phyloP scores from a whole-genome alignment of 371 early-diverging fungal genomes.

The Astathelohania contejeani region DNA sequence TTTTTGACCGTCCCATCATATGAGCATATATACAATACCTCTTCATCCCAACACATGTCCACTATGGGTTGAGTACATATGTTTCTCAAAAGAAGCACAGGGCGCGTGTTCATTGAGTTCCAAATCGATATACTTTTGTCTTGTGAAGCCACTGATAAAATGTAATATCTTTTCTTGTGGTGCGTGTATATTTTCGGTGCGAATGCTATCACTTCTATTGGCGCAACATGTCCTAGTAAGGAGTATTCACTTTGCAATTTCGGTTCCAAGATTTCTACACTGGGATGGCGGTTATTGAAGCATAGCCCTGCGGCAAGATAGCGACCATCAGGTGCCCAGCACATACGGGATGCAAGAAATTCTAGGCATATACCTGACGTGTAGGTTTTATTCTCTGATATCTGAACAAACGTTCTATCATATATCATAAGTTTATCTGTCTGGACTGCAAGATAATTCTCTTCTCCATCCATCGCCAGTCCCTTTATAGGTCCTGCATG shows the following conservation, averaged over 20 bases:
- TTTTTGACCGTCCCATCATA: slow-evolving; percentile 49
- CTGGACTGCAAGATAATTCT: slow-evolving; percentile 33
- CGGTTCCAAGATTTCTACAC: slow-evolving; percentile 36
- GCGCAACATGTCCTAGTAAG: slow-evolving; percentile 50
- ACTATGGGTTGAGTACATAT: slow-evolving; percentile 43
- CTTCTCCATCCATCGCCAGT: slow-evolving; percentile 18
- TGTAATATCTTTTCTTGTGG: slow-evolving; percentile 11
- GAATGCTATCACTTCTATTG: slow-evolving; percentile 41
- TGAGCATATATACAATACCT: slow-evolving; percentile 33
- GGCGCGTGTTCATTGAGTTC: slow-evolving; percentile 36
- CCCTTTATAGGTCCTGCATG: slow-evolving; percentile 21
- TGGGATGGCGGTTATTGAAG: slow-evolving; percentile 38
- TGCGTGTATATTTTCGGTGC: slow-evolving; percentile 28
- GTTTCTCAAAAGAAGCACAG: slow-evolving; percentile 50
- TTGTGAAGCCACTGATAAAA: slow-evolving; percentile 48
- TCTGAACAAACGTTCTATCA: slow-evolving; percentile 9
- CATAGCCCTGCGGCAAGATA: slow-evolving; percentile 44
- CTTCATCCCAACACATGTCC: slow-evolving; percentile 49
- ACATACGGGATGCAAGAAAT: slow-evolving; percentile 44
- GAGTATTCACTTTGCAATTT: slow-evolving; percentile 28
- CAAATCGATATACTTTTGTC: slow-evolving; percentile 48
- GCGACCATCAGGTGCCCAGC: slow-evolving; percentile 43
- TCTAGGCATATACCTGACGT: slow-evolving; percentile 40
- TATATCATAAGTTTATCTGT: slow-evolving; percentile 42
- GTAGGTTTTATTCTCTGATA: slow-evolving; percentile 23